Evolutionary conservation across 305 asterid genomes (phyloP).

Genomic region (Fraxinus baroniana): DNA sequence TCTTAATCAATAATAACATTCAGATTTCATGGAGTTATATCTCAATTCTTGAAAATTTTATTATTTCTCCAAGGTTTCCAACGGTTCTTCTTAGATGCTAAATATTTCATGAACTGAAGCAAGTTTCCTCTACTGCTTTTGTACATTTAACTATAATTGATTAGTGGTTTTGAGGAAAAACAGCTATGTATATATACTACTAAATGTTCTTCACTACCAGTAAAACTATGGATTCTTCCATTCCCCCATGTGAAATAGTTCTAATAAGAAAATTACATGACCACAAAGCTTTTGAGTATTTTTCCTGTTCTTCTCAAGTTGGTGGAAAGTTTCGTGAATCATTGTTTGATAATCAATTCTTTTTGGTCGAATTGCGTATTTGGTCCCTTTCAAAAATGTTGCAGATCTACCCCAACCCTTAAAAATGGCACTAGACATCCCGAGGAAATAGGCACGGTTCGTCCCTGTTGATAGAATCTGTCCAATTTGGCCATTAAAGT

Average conservation of each 20-base stretch:
- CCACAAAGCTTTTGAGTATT: background rate
- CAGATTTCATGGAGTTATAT: background rate
- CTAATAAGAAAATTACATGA: background rate
- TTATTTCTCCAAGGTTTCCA: background rate
- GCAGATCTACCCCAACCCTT: background rate
- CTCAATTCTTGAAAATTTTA: background rate
- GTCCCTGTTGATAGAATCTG: background rate
- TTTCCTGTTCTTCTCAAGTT: background rate
- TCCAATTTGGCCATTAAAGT: background rate
- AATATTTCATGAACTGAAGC: background rate
- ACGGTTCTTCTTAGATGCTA: background rate
- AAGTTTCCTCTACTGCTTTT: background rate
- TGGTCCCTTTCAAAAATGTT: background rate
- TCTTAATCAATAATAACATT: background rate
- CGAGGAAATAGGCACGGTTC: background rate
- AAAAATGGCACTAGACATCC: background rate
- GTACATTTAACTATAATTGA: background rate
- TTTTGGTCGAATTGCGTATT: background rate
- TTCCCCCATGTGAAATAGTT: background rate
- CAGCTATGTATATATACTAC: background rate
- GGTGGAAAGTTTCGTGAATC: background rate
- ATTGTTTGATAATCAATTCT: background rate
- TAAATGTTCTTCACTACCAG: background rate
- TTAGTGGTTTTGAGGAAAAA: background rate
- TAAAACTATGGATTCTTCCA: background rate